Conservation (phyloP, 495 filamentous ascomycete genomes). For the Hamigera avellanea region DNA sequence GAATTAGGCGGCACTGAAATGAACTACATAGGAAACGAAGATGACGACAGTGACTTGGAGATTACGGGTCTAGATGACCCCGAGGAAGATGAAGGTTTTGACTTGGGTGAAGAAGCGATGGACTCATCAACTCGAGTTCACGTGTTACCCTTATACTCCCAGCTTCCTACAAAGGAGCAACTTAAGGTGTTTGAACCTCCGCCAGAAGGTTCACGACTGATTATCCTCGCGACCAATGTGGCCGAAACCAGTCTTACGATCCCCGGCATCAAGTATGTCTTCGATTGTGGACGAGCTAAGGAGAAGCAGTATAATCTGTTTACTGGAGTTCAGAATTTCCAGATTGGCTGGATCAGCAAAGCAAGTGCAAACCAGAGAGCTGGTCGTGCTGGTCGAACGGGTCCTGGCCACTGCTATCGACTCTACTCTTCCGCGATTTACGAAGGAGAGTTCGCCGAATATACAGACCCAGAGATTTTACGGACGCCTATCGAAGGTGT, state of each 20-base stretch:
- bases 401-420: constrained; percentile 89
- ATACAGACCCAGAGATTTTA: constrained; percentile 78
- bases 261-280: constrained; percentile 89
- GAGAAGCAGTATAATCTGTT: constrained; percentile 73
- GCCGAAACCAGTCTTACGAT: constrained; percentile 97
- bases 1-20: constrained; percentile 58
- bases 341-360: constrained; percentile 95
- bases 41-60: constrained; percentile 32
- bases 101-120: constrained; percentile 48
- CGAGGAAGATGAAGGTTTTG: constrained; percentile 47
- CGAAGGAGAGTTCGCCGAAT: constrained; percentile 80
- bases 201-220: constrained; percentile 72
- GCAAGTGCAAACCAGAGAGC: constrained; percentile 87
- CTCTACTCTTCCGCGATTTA: constrained; percentile 91
- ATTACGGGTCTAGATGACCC: constrained; percentile 38
- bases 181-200: constrained; percentile 84
- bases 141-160: constrained; percentile 83
- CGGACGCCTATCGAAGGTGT: constrained; percentile 88
- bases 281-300: constrained; percentile 87
- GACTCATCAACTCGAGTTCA: constrained; percentile 63
- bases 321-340: constrained; percentile 90
- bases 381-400: constrained; percentile 90
- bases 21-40: constrained; percentile 24
- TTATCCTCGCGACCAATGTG: constrained; percentile 92
- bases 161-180: constrained; percentile 89